Evolutionary conservation across 306 rosid species (phyloP).

Genomic region (Cucurbita ficifolia): DNA sequence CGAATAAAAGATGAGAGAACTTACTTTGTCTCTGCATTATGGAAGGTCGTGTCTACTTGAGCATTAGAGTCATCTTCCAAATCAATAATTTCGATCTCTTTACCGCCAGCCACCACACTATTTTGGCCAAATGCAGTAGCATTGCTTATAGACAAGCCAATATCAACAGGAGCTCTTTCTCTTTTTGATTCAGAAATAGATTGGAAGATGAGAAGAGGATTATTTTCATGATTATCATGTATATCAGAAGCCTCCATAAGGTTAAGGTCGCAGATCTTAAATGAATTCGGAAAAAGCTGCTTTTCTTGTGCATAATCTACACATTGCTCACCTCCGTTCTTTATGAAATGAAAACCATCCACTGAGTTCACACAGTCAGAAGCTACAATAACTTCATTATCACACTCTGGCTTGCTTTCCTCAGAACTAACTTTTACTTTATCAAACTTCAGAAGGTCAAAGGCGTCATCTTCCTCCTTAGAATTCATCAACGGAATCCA

Average conservation of each 20-base stretch:
- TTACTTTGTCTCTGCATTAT: conserved; percentile 52
- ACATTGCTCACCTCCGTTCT: conserved; percentile 30
- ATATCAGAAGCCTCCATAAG: conserved; percentile 68
- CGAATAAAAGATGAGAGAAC: conserved; percentile 11
- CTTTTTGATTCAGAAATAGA: conserved; percentile 42
- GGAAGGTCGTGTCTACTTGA: conserved; percentile 40
- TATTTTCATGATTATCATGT: conserved; percentile 50
- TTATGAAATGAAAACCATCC: conserved; percentile 29
- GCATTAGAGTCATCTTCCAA: conserved; percentile 47
- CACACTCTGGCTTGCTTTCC: conserved; percentile 22
- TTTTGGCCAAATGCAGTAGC: conserved; percentile 34
- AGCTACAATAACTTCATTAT: conserved; percentile 20
- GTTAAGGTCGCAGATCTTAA: conserved; percentile 92
- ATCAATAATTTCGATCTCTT: conserved; percentile 91
- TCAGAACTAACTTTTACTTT: conserved; percentile 28
- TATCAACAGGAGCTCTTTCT: conserved; percentile 34
- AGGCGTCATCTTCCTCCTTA: conserved; percentile 37
- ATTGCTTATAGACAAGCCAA: conserved; percentile 56
- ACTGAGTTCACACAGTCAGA: conserved; percentile 30
- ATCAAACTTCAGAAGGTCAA: conserved; percentile 30
- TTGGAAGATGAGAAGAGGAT: conserved; percentile 32
- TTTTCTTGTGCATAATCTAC: conserved; percentile 49
- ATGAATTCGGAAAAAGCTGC: conserved; percentile 51
- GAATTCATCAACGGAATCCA: conserved; percentile 37
- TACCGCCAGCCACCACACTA: conserved; percentile 31